Evolutionary conservation across 1,284 basidiomycete species (phyloP).

Genomic region (Taiwanofungus camphoratus): DNA sequence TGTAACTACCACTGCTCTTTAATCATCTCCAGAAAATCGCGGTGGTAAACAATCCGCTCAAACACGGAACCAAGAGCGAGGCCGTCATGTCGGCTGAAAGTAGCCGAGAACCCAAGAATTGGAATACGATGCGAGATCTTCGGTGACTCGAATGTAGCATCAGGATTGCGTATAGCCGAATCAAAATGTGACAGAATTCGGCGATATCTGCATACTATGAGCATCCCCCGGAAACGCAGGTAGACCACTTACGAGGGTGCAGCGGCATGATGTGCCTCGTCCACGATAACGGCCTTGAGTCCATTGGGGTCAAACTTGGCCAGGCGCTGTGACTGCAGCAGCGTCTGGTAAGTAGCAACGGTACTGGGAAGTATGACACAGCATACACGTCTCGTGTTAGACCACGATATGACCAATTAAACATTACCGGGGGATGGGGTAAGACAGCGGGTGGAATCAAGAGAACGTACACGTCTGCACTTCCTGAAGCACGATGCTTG

Average conservation of each 20-base stretch:
- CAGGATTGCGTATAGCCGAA: constrained; percentile 49
- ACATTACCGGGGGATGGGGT: neutral
- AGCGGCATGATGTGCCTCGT: constrained; percentile 95
- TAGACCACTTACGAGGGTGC: constrained; percentile 66
- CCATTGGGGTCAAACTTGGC: constrained; percentile 72
- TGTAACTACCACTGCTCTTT: constrained; percentile 74
- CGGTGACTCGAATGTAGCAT: constrained; percentile 31
- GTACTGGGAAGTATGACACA: constrained; percentile 46
- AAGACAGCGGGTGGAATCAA: too few species aligned
- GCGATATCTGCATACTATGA: constrained; percentile 53
- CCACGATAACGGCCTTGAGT: constrained; percentile 84
- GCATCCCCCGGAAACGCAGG: constrained; percentile 1
- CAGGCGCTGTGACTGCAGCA: constrained; percentile 62
- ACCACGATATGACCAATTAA: constrained; percentile 2
- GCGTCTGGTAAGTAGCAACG: constrained; percentile 89
- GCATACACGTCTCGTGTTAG: too few species aligned
- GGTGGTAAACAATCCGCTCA: constrained; percentile 90
- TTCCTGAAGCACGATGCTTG: constrained; percentile 71
- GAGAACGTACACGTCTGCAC: constrained; percentile 70
- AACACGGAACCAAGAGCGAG: constrained; percentile 87
- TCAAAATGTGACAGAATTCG: constrained; percentile 76
- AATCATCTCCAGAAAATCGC: constrained; percentile 92
- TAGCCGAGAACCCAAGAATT: constrained; percentile 93
- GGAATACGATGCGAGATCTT: constrained; percentile 54
- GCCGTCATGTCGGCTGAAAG: constrained; percentile 90